Conservation (phyloP, 306 rosid genomes). For the Castanea crenata region DNA sequence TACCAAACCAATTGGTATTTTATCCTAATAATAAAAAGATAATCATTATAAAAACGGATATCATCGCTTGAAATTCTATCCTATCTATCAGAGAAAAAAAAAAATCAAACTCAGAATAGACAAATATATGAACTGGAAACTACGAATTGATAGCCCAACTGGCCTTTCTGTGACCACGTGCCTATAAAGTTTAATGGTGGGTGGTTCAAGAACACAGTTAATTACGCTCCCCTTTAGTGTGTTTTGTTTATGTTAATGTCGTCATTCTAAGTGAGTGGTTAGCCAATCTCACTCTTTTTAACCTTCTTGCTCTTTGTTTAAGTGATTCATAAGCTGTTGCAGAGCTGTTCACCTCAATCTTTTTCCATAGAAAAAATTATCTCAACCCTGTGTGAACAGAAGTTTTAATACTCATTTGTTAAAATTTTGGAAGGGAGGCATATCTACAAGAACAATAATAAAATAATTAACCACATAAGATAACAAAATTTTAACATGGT, state of each 20-base stretch:
- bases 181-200: background rate
- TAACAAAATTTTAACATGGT: no score
- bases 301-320: background rate
- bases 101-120: background rate
- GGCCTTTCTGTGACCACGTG: slow-evolving; percentile 9
- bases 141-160: background rate
- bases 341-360: background rate
- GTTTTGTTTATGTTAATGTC: background rate
- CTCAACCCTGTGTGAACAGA: no score
- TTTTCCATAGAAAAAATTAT: no score
- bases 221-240: background rate
- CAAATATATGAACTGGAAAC: background rate
- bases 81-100: no score
- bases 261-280: background rate
- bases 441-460: no score
- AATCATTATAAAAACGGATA: no score
- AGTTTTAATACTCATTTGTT: no score
- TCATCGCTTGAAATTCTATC: no score
- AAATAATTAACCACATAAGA: no score
- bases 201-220: background rate
- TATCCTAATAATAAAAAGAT: no score
- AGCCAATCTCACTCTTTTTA: background rate
- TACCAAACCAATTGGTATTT: no score
- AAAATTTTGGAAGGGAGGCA: no score
- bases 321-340: background rate